These are phyloP conservation scores for Coniophora puteana DNA, from an alignment of 1,284 basidiomycete genomes.

Conservation along the genomic window DNA sequence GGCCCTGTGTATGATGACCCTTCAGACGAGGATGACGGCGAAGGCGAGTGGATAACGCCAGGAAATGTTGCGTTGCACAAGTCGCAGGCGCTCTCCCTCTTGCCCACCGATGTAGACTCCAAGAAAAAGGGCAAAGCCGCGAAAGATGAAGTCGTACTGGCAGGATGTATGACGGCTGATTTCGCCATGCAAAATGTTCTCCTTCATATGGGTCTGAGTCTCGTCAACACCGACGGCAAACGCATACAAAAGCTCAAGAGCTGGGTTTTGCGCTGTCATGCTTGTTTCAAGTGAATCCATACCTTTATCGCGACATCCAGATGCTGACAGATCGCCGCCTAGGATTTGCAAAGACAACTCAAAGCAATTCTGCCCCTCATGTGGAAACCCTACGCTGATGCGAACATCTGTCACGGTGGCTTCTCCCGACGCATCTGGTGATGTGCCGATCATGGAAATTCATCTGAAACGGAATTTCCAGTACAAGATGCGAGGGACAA, in stretches of 20 bases:
- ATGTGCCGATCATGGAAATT: slow-evolving; percentile 69
- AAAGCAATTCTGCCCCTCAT: slow-evolving; percentile 97
- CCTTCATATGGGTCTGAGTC: slow-evolving; percentile 89
- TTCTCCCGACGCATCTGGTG: slow-evolving; percentile 53
- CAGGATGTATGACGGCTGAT: slow-evolving; percentile 96
- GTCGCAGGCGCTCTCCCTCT: slow-evolving; percentile 80
- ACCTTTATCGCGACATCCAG: not conserved
- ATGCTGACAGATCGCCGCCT: slow-evolving; percentile 7
- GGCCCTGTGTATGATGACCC: slow-evolving; percentile 66
- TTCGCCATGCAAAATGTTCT: slow-evolving; percentile 99
- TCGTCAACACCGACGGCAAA: slow-evolving; percentile 92
- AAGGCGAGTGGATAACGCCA: slow-evolving; percentile 98
- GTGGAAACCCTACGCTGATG: slow-evolving; percentile 90
- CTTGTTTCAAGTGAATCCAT: slow-evolving; percentile 93
- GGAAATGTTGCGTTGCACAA: slow-evolving; percentile 86
- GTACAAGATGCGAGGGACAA: slow-evolving; percentile 89
- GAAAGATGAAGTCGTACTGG: slow-evolving; percentile 47
- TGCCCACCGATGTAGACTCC: slow-evolving; percentile 46
- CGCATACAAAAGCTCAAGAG: slow-evolving; percentile 90
- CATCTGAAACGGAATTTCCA: slow-evolving; percentile 96
- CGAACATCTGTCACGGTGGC: slow-evolving; percentile 89
- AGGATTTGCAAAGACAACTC: slow-evolving; percentile 96
- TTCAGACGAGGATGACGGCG: slow-evolving; percentile 74
- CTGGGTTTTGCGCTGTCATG: slow-evolving; percentile 97
- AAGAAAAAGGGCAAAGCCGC: slow-evolving; percentile 36